A percentile compares a stretch with the other conserved stretches of the same genome.
phyloP scores from a whole-genome alignment of 371 early-diverging fungal species.

The Blakeslea trispora region DNA sequence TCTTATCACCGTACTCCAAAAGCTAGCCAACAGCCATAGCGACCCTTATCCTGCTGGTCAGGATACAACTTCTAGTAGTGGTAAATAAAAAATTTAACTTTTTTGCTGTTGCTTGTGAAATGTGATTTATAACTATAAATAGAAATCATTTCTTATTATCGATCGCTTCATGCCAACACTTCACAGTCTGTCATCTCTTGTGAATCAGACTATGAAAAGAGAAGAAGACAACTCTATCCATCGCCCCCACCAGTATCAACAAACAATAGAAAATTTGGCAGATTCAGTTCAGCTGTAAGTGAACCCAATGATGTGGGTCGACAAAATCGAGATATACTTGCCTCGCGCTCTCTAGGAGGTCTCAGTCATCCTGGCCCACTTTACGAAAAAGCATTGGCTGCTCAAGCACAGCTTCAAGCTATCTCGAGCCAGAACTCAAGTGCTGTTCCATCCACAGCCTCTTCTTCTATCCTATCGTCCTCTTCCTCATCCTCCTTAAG shows the following conservation, averaged over 20 bases:
- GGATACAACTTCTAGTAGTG: slow-evolving; percentile 41
- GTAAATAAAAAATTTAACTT: slow-evolving; percentile 38
- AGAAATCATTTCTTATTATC: slow-evolving; percentile 3
- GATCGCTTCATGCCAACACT: background rate
- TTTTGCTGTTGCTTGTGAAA: slow-evolving; percentile 12
- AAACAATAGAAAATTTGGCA: background rate
- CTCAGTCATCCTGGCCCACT: slow-evolving; percentile 34
- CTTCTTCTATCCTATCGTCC: slow-evolving; percentile 4
- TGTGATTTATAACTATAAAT: too few relatives aligned
- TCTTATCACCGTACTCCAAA: slow-evolving; percentile 89
- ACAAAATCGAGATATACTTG: slow-evolving; percentile 35
- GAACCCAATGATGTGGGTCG: slow-evolving; percentile 49
- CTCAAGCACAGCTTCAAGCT: slow-evolving; percentile 45
- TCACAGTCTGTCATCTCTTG: slow-evolving; percentile 37
- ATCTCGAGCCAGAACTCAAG: slow-evolving; percentile 9
- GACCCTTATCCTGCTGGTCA: slow-evolving; percentile 70
- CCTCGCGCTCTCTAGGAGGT: slow-evolving; percentile 29
- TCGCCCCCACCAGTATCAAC: slow-evolving; percentile 22
- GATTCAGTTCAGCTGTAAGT: slow-evolving; percentile 31
- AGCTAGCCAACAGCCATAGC: slow-evolving; percentile 70
- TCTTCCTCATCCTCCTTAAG: background rate
- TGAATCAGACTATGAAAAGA: slow-evolving; percentile 39
- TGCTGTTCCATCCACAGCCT: slow-evolving; percentile 13
- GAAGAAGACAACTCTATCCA: slow-evolving; percentile 41
- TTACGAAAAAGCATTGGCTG: slow-evolving; percentile 46